A percentile compares a stretch with the other conserved stretches of the same genome.
Evolutionary conservation across 306 rosid genomes (phyloP).

Genomic region (Gynostemma pentaphyllum): DNA sequence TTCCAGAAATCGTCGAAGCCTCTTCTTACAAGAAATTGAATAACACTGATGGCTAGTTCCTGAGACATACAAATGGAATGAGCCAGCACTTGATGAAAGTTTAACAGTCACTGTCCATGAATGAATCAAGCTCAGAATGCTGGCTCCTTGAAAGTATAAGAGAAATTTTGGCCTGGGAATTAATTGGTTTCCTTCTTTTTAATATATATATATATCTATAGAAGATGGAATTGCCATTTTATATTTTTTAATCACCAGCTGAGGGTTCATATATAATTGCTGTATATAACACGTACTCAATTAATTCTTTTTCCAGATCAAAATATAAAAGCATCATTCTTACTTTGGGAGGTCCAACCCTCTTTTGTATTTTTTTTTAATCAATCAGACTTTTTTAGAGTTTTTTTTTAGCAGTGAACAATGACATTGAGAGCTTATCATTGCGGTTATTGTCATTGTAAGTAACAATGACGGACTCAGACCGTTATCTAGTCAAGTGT

Average conservation of each 20-base stretch:
- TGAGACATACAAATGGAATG: slow-evolving; percentile 14
- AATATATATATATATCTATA: neutral
- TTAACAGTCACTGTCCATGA: neutral
- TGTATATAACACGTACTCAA: neutral
- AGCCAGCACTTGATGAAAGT: neutral
- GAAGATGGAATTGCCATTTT: neutral
- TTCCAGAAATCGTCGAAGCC: slow-evolving; percentile 68
- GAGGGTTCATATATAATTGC: neutral
- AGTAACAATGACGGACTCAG: too few relatives aligned
- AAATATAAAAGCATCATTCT: neutral
- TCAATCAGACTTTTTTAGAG: too few relatives aligned
- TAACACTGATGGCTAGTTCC: slow-evolving; percentile 29
- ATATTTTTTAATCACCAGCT: neutral
- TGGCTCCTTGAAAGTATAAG: neutral
- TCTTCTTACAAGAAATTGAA: slow-evolving; percentile 28
- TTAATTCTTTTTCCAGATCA: neutral
- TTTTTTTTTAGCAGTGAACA: too few relatives aligned
- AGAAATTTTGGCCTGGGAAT: neutral
- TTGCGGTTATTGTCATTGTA: too few relatives aligned
- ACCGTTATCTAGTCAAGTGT: too few relatives aligned
- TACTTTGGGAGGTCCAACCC: neutral
- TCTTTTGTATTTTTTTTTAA: too few relatives aligned
- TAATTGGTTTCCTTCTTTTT: neutral
- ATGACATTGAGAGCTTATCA: too few relatives aligned
- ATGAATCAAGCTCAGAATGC: neutral